Base-by-base conservation (phyloP, 225 moss, liverwort and hornwort species). In the Pseudisothecium myosuroides region DNA sequence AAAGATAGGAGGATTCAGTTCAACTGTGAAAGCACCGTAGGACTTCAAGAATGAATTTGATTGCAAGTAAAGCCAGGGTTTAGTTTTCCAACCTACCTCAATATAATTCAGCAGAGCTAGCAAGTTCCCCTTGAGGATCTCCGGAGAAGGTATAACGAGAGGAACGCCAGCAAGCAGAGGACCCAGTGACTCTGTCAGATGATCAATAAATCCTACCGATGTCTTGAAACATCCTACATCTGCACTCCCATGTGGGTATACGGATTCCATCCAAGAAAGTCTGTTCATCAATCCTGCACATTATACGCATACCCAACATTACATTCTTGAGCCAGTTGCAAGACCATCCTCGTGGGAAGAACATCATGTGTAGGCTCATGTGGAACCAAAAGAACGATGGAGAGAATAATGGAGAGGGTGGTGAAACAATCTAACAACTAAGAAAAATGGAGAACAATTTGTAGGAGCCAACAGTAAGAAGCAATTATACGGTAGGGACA, bases 211-310 rank as follows among this genome's bases (percentile, higher is more conserved):
- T 76, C 91, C 93, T 49, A 91, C 85, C 52, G 93, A 66, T 76
- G 93, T 91, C 75, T 92, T 93, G 84, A 93, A 93, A 81, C 93
- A 93, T 87, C 88, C 93, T 80, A 92, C 86, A 56, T 93, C 93
- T 34, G 72, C 43, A 83, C 66, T 83, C 41, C 47, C 80, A 85
- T 92, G 86, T 3, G 93, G 93, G 45, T 89, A 93, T 55, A 31
- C 71, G 49, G 86, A 83, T 85, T 93, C 93, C 93, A 93, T 92
- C 93, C 93, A 93, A 45, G 84, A 75, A 81, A 93, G 90, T 75
- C 93, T 86, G 39, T 90, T 93, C 81, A 92, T 66, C 86, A 93
- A 83, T 80, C 93, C 93, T 93, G 92, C 85, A 83, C 54, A 69
- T 72, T 39, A 84, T 39, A 50, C 19, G 24, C n/a, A 76, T 66